Conservation (phyloP, 2,329 filamentous ascomycete genomes). For the Verticillium nonalfalfae region DNA sequence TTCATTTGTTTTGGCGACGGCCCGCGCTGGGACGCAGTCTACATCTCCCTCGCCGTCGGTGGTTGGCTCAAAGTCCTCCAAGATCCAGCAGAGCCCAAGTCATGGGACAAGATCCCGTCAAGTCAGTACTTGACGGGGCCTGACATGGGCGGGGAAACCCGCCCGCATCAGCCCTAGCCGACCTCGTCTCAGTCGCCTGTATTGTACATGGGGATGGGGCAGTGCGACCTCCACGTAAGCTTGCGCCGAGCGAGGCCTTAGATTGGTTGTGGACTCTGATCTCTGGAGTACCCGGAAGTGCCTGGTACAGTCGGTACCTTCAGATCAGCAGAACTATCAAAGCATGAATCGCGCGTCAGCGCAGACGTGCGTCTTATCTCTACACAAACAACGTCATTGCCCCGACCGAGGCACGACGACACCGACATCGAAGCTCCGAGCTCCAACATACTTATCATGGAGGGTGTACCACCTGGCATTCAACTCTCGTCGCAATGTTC, state of each 20-base stretch:
- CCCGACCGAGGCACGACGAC: not conserved
- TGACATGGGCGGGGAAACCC: too few relatives aligned
- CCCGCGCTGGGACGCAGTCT: constrained; percentile 5
- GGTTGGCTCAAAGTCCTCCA: constrained; percentile 4
- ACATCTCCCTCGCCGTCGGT: constrained; percentile 3
- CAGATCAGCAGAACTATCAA: not conserved
- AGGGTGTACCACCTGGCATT: not conserved
- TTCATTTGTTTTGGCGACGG: constrained; percentile 9
- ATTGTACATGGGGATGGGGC: too few relatives aligned
- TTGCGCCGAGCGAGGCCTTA: too few relatives aligned
- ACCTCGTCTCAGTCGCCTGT: too few relatives aligned
- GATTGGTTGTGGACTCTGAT: too few relatives aligned
- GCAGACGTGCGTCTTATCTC: not conserved
- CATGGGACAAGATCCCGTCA: not conserved
- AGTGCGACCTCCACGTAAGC: too few relatives aligned
- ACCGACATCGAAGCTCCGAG: not conserved
- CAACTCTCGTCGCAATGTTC: not conserved
- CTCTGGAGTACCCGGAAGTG: too few relatives aligned
- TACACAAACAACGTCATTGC: not conserved
- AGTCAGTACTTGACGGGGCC: not conserved
- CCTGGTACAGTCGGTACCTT: not conserved
- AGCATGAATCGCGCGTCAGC: not conserved
- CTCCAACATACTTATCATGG: not conserved
- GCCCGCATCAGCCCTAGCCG: too few relatives aligned
- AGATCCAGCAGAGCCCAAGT: not conserved